A percentile compares a stretch with the other conserved stretches of the same genome.
Evolutionary conservation across 176 grass and related monocot genomes (phyloP).

Genomic region (Carex littledalei): DNA sequence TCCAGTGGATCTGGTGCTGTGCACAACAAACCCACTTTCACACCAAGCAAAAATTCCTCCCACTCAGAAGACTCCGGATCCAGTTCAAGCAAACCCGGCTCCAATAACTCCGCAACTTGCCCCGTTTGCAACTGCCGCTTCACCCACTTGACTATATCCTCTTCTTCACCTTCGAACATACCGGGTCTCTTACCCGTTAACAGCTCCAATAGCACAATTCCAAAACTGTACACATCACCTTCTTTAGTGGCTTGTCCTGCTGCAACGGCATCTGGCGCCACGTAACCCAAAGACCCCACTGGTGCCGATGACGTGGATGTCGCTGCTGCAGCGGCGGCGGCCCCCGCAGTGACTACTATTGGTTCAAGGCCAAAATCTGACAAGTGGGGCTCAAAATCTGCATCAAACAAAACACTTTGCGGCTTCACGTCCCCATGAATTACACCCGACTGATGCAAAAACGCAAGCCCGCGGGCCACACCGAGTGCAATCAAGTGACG

Average conservation of each 20-base stretch:
- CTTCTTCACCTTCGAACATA: conserved; percentile 89
- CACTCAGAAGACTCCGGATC: conserved; percentile 94
- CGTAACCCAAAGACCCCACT: conserved; percentile 82
- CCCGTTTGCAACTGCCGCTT: conserved; percentile 89
- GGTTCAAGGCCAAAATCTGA: conserved; percentile 86
- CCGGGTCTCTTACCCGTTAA: conserved; percentile 75
- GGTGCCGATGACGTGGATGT: conserved; percentile 48
- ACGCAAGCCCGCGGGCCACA: conserved; percentile 64
- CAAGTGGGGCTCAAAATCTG: conserved; percentile 90
- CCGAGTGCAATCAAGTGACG: conserved; percentile 89
- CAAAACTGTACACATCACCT: conserved; percentile 96
- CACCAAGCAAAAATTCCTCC: conserved; percentile 94
- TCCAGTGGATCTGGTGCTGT: conserved; percentile 69
- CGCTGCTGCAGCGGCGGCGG: conserved; percentile 22
- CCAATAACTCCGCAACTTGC: conserved; percentile 70
- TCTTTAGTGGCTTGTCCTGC: conserved; percentile 80
- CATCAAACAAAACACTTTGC: conserved; percentile 88
- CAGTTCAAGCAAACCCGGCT: conserved; percentile 82
- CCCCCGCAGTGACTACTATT: conserved; percentile 63
- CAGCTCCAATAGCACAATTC: conserved; percentile 80
- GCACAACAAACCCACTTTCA: conserved; percentile 94
- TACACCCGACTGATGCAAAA: conserved; percentile 75
- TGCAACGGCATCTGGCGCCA: conserved; percentile 57
- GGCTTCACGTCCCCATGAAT: conserved; percentile 90
- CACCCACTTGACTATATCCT: conserved; percentile 99